A percentile compares a stretch with the other conserved stretches of the same genome.
These are phyloP conservation scores for Chenopodium album DNA, from an alignment of 148 eudicot genomes.

Conservation along the genomic window DNA sequence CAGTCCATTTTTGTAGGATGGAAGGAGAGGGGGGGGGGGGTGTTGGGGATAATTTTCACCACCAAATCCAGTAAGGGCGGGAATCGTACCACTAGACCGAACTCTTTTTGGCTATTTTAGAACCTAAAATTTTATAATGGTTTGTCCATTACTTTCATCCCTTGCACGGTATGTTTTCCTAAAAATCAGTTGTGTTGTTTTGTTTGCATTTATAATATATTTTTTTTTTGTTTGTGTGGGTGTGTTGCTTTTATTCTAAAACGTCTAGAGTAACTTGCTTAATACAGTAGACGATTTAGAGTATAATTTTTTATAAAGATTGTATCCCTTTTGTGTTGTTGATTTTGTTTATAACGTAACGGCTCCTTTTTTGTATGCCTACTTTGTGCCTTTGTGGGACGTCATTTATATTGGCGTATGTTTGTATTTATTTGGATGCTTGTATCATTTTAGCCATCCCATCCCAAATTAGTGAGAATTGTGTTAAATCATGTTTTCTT, in stretches of 20 bases:
- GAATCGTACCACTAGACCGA: too few relatives aligned
- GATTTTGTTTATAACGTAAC: not conserved
- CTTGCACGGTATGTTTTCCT: slow-evolving; percentile 2
- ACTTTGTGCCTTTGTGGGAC: too few relatives aligned
- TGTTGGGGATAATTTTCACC: too few relatives aligned
- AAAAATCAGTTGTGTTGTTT: not conserved
- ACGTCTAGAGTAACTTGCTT: not conserved
- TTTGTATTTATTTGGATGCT: not conserved
- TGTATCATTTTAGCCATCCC: too few relatives aligned
- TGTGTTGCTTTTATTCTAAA: not conserved
- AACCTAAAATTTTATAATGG: not conserved
- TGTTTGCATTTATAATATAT: not conserved
- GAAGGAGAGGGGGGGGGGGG: too few relatives aligned
- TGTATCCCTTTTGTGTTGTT: too few relatives aligned
- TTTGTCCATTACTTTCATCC: not conserved
- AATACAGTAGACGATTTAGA: not conserved
- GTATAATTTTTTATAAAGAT: not conserved
- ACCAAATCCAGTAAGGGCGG: too few relatives aligned
- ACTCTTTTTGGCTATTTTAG: not conserved
- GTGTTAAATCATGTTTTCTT: too few relatives aligned
- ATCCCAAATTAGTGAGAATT: too few relatives aligned
- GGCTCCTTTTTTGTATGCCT: not conserved
- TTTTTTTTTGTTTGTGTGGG: not conserved
- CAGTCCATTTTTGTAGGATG: too few relatives aligned
- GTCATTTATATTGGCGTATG: too few relatives aligned